phyloP scores from a whole-genome alignment of 139 green algal genomes.

The Chlamydomonas applanata region DNA sequence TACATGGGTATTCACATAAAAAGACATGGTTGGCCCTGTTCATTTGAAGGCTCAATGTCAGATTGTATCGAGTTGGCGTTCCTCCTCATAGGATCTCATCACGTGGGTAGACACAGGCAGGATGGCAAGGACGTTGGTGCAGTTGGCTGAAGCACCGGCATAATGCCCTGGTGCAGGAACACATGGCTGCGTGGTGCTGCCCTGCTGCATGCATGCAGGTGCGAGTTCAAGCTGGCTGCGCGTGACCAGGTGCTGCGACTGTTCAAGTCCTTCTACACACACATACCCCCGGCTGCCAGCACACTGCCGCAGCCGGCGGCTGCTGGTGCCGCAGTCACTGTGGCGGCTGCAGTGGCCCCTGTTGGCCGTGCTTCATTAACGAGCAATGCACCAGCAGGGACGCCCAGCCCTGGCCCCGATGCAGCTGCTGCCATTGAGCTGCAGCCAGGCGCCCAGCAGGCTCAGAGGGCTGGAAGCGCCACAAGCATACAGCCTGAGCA shows the following conservation, averaged over 20 bases:
- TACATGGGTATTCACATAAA: no score
- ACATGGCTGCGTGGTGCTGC: no score
- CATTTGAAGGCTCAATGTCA: no score
- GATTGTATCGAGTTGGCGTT: no score
- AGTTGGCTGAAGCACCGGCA: background rate
- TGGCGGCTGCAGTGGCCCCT: background rate
- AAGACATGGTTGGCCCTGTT: no score
- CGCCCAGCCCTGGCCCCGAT: background rate
- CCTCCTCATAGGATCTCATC: no score
- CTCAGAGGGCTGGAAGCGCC: background rate
- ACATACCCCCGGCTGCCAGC: constrained; percentile 5
- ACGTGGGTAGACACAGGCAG: no score
- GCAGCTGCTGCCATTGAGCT: background rate
- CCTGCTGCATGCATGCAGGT: no score
- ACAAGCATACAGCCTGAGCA: background rate
- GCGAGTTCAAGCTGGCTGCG: constrained; percentile 10
- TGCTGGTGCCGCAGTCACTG: background rate
- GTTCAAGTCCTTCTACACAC: constrained; percentile 30
- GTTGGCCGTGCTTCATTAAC: background rate
- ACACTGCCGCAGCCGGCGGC: background rate
- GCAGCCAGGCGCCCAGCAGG: background rate
- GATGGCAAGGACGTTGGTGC: no score
- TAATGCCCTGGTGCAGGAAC: background rate
- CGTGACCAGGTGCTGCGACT: constrained; percentile 11
- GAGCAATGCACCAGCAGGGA: background rate